Evolutionary conservation across 1,284 basidiomycete genomes (phyloP).

Genomic region (Phylloboletellus chloephorus): DNA sequence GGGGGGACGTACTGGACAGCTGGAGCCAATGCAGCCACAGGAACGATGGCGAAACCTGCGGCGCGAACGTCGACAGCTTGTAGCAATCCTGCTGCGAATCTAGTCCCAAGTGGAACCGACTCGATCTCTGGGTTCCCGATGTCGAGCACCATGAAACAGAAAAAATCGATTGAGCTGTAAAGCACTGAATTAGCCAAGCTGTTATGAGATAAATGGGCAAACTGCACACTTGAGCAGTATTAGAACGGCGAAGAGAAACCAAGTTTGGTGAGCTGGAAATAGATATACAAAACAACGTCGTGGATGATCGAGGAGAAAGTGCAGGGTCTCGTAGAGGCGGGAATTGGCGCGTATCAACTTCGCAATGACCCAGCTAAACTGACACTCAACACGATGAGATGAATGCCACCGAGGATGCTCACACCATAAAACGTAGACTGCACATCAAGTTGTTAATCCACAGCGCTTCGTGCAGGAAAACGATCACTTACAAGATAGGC

Average conservation of each 20-base stretch:
- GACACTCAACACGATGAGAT: conserved; percentile 2
- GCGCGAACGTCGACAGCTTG: conserved; percentile 82
- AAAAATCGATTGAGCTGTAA: conserved; percentile 73
- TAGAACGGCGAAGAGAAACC: conserved; percentile 77
- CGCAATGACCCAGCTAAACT: conserved; percentile 65
- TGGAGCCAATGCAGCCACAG: conserved; percentile 69
- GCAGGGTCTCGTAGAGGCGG: conserved; percentile 72
- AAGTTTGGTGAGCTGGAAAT: conserved; percentile 94
- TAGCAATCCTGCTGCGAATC: conserved; percentile 61
- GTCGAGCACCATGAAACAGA: conserved; percentile 85
- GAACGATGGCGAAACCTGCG: conserved; percentile 80
- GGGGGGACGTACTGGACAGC: conserved; percentile 66
- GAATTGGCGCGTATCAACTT: conserved; percentile 59
- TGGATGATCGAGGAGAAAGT: conserved; percentile 95
- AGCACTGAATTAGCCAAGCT: conserved; percentile 4
- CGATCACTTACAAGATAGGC: conserved; percentile 66
- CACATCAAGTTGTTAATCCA: neutral
- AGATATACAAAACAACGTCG: conserved; percentile 92
- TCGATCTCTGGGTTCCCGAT: conserved; percentile 75
- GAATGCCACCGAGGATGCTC: conserved; percentile 8
- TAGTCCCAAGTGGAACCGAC: conserved; percentile 62
- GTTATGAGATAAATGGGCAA: neutral
- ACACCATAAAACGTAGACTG: conserved; percentile 33
- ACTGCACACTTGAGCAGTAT: conserved; percentile 60
- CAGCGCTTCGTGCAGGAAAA: neutral